Base-by-base conservation (phyloP, 306 rosid genomes). In the Gleditsia sinensis region DNA sequence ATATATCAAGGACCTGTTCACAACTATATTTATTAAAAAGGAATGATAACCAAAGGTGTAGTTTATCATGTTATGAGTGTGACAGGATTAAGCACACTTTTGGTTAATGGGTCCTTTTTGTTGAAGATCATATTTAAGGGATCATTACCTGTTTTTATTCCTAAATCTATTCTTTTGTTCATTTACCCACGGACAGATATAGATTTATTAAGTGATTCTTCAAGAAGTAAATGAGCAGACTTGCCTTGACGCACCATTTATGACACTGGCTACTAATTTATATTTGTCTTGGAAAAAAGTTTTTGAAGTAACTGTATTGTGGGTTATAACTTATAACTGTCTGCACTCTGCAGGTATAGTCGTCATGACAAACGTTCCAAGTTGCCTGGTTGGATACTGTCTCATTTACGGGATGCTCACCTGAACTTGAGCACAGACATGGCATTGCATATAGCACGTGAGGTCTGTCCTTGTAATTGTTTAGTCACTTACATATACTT, bases 301-400 rank as follows among this genome's bases (percentile, higher is more conserved):
- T 62, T 49, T 57, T 51, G 24, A 23, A 34, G 42, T 56, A 37
- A 58, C 25, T 69, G 12, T 4, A 76, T 62, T 37, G 43, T 63
- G 53, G n/a, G 28, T 50, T 78, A 63, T 65, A 46, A 46, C 54
- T 50, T 78, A 63, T 65, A 46, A 46, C 54, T 57, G 27, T 43
- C 55, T 74, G 87, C 37, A 14, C 34, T 40, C 16, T 74, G 88
- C 88, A 93, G 96, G 84, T 93, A 91, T 82, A 91, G 94, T 65
- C 98, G 96, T 75, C 97, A 93, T 75, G 98, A 93, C 85, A 93
- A 93, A 73, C 93, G 94, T 13, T 91, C 98, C 10, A 93, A 93
- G 74, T 81, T 93, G 83, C 98, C 97, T 30, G 87, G 96, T 78
- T 93, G 98, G 98, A 91, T 93, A 62, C 84, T 93, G 56, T 91